Evolutionary conservation across 1,284 basidiomycete species (phyloP), one percentile per base, ranked within the genome.

Genomic region (Austropuccinia psidii): DNA sequence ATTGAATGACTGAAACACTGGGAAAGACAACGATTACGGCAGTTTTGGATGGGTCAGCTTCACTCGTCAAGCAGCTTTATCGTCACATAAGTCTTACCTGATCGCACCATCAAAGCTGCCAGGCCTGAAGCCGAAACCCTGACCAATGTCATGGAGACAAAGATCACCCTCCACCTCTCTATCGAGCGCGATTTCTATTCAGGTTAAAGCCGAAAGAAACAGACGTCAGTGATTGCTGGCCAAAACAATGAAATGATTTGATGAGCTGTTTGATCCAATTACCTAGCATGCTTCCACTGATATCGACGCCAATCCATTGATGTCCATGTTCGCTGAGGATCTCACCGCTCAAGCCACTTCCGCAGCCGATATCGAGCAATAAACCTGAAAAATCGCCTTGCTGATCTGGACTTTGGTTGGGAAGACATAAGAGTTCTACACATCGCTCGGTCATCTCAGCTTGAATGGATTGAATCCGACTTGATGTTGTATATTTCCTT

Each of bases 61-160:
- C n/a, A 27, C 27, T 47, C 37, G 17, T 19, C 35, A 43, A 6
- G 1, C 5, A 57, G 39, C 49, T 4, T 73, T 13, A 9, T 27
- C 43, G 43, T 33, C 41, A 49, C 35, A 55, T 29, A 58, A n/a
- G n/a, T n/a, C n/a, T n/a, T 62, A 90, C 93, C 92, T 95, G 79
- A 99, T 98, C 8, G 93, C 93, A 54, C 94, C 96, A 80, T 99
- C 96, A 80, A 98, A 98, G 75, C 90, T 90, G 74, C 95, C 96
- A 55, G 96, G 90, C 37, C 96, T 85, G 81, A 98, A 98, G 2
- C 93, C 79, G 73, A 82, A 81, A 0, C 82, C 82, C 75, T 83
- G 82, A 0, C 82, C 82, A 5, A 81, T 82, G 74, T 83, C 82
- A 31, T 80, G 80, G 4, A 83, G 78, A 31, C 83, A 77, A 17